Percentiles rank a stretch among this genome's conserved stretches.
These are phyloP conservation scores for Fomitopsis palustris DNA, from an alignment of 1,284 basidiomycete genomes.

Conservation along the genomic window DNA sequence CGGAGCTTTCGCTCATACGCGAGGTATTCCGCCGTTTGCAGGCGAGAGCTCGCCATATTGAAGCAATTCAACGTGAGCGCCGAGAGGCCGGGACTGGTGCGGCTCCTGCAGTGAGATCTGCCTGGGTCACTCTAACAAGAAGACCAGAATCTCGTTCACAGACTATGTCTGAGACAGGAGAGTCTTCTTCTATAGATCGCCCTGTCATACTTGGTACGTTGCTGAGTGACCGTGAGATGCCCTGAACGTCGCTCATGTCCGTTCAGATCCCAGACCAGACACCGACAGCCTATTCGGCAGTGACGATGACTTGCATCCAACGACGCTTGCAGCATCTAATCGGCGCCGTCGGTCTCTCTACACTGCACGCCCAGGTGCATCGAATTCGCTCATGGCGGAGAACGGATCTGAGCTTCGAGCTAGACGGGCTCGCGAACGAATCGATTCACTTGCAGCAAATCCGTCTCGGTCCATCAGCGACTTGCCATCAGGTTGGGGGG, in stretches of 20 bases:
- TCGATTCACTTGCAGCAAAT: neutral
- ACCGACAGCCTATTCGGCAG: neutral
- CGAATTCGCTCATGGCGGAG: constrained; percentile 13
- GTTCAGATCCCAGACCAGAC: neutral
- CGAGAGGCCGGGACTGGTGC: neutral
- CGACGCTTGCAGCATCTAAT: neutral
- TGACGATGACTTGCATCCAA: neutral
- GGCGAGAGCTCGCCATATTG: neutral
- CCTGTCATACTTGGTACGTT: neutral
- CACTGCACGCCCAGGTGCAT: constrained; percentile 4
- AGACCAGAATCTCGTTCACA: neutral
- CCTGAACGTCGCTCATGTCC: neutral
- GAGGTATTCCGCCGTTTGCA: neutral
- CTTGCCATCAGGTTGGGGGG: neutral
- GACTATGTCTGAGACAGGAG: neutral
- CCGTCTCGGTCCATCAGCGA: neutral
- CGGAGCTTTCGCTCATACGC: neutral
- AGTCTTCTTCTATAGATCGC: neutral
- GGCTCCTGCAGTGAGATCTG: constrained; percentile 1
- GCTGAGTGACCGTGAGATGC: neutral
- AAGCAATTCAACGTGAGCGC: neutral
- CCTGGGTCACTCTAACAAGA: neutral
- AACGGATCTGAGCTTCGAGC: constrained; percentile 6
- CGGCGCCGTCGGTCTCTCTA: neutral
- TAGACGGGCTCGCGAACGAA: neutral